Evolutionary conservation across 2,329 filamentous ascomycete genomes (phyloP).

Genomic region (Phialophora expanda): DNA sequence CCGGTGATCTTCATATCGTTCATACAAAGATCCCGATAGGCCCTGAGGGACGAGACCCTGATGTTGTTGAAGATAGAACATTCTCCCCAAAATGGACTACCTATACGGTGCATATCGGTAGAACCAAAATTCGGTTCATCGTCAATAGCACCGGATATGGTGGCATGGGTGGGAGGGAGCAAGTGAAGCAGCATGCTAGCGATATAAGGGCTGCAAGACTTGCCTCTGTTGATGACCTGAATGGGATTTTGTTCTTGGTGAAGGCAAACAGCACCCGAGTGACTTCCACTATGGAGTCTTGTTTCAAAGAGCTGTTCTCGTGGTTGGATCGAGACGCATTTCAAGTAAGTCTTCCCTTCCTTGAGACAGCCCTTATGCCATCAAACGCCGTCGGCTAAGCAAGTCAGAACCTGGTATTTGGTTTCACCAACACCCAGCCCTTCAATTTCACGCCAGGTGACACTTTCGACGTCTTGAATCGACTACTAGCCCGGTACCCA

Average conservation of each 20-base stretch:
- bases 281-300: constrained; percentile 49
- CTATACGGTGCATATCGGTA: constrained; percentile 43
- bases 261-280: constrained; percentile 50
- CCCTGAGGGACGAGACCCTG: constrained; percentile 38
- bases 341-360: neutral
- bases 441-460: constrained; percentile 53
- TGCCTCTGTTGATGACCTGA: constrained; percentile 46
- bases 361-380: neutral
- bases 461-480: constrained; percentile 46
- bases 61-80: constrained; percentile 43
- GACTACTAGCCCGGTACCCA: constrained; percentile 39
- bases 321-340: constrained; percentile 49
- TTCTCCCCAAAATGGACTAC: constrained; percentile 46
- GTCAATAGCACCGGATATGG: constrained; percentile 55
- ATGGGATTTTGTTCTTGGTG: constrained; percentile 52
- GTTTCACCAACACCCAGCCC: constrained; percentile 52
- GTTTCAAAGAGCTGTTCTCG: constrained; percentile 50
- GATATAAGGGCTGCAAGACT: constrained; percentile 47
- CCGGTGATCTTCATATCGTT: constrained; percentile 38
- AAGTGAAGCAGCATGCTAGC: constrained; percentile 50
- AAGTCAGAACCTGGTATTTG: constrained; percentile 49
- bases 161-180: constrained; percentile 48
- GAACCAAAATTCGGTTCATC: constrained; percentile 46
- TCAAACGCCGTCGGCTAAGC: neutral
- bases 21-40: constrained; percentile 44